phyloP scores from a whole-genome alignment of 2,329 filamentous ascomycete species.

The Colletotrichum tofieldiae region DNA sequence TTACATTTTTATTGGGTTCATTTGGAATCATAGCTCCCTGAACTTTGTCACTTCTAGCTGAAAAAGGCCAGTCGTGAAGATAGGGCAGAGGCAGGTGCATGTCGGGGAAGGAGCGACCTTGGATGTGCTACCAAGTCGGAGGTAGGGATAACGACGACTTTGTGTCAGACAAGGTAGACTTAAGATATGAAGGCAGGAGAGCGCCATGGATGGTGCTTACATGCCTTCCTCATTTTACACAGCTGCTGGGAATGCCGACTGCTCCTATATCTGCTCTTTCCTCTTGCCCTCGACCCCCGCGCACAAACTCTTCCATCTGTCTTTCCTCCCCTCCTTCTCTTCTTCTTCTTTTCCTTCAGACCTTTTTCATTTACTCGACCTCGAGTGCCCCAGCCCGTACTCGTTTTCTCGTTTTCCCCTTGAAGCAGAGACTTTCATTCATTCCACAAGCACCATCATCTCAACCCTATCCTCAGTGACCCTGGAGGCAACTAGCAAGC shows the following conservation, averaged over 20 bases:
- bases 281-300: not conserved
- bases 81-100: not conserved
- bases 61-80: not conserved
- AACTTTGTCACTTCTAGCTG: not conserved
- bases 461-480: not conserved
- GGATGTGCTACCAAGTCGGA: not conserved
- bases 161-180: not conserved
- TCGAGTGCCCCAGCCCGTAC: not conserved
- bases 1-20: not conserved
- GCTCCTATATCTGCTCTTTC: slow-evolving; percentile 30
- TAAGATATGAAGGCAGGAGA: not conserved
- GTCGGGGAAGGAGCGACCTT: not conserved
- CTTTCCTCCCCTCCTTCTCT: not conserved
- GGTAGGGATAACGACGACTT: not conserved
- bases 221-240: not conserved
- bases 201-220: not conserved
- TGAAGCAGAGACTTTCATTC: not conserved
- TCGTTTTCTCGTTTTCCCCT: slow-evolving; percentile 19
- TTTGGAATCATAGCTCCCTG: too few species aligned
- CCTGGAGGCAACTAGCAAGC: not conserved
- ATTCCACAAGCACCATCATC: not conserved
- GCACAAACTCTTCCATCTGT: slow-evolving; percentile 1
- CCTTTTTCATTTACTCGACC: not conserved
- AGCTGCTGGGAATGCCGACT: not conserved
- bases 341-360: not conserved